Evolutionary conservation across 306 rosid genomes (phyloP), one percentile per base, ranked within the genome.

Genomic region (Cucurbita maxima): DNA sequence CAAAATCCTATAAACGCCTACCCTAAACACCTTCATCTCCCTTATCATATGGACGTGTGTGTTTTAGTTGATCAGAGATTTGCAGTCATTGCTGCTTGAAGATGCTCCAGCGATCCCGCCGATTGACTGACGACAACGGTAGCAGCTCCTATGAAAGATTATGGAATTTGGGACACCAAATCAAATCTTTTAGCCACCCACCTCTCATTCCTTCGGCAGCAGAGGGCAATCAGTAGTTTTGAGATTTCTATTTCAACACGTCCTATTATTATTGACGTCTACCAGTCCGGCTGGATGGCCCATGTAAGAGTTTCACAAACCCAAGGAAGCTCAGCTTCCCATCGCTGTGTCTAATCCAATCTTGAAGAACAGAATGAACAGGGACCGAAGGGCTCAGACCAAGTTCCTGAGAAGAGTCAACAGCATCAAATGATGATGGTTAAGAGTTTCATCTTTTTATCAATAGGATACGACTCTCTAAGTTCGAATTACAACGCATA

Each of bases 281-380:
- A 7, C 43, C 43, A 48, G 25, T 69, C 45, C 98, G 84, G 71
- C 76, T 77, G 75, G 98, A 90, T 40, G 86, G 86, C 57, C 98
- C 98, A 6, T 88, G 96, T 83, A 92, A 81, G 76, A 92, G 76
- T 75, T 90, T 92, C 77, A 90, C 91, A 76, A 92, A 90, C 25
- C 98, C 98, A 56, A 90, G 96, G 85, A 90, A 90, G 83, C 98
- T 92, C 77, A 92, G 79, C 82, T 90, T 92, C 72, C 98, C 96
- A 77, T 92, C 96, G 0, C 88, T 87, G 83, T 88, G 98, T 83
- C 98, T 79, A 76, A 92, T 88, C 98, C 98, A 92, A 78, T 92
- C 98, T 22, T 90, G 96, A 78, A 92, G 96, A 82, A 92, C 96
- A 3, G 92, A 84, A 76, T 92, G 96, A 80, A 92, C 89, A 15